Percentiles rank a stretch among this genome's conserved stretches.
Conservation (phyloP, 2,329 filamentous ascomycete species). For the Rhynchosporium secalis region DNA sequence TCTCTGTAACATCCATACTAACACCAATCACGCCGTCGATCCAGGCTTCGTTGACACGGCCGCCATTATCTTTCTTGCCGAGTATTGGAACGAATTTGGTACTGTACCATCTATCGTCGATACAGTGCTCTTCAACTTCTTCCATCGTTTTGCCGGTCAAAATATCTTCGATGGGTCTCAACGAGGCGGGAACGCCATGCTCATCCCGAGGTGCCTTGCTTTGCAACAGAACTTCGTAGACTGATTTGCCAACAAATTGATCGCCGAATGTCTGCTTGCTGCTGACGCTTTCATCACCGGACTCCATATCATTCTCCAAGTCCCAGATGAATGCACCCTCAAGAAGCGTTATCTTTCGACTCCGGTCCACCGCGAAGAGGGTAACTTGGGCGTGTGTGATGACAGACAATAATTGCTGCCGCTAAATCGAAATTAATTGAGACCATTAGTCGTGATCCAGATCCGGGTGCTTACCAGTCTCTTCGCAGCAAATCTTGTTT, state of each 20-base stretch:
- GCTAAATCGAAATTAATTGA: slow-evolving; percentile 21
- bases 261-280: slow-evolving; percentile 29
- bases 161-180: slow-evolving; percentile 62
- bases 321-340: slow-evolving; percentile 66
- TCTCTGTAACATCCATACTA: slow-evolving; percentile 77
- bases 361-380: slow-evolving; percentile 68
- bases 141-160: slow-evolving; percentile 60
- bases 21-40: slow-evolving; percentile 75
- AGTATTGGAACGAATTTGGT: slow-evolving; percentile 70
- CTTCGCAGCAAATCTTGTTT: slow-evolving; percentile 65
- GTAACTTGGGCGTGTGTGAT: slow-evolving; percentile 75
- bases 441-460: background rate
- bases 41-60: slow-evolving; percentile 49
- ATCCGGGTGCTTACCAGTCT: slow-evolving; percentile 47
- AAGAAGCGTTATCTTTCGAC: slow-evolving; percentile 63
- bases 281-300: slow-evolving; percentile 41
- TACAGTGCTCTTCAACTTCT: slow-evolving; percentile 58
- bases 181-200: slow-evolving; percentile 44
- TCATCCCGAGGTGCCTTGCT: slow-evolving; percentile 25
- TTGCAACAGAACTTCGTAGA: slow-evolving; percentile 63
- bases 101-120: slow-evolving; percentile 63
- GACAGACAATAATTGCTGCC: slow-evolving; percentile 71
- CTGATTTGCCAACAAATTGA: slow-evolving; percentile 55
- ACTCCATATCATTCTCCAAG: slow-evolving; percentile 35
- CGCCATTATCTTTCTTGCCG: slow-evolving; percentile 54